Evolutionary conservation across 2,329 filamentous ascomycete genomes (phyloP), one percentile per base, ranked within the genome.

Genomic region (Aspergillus latus): DNA sequence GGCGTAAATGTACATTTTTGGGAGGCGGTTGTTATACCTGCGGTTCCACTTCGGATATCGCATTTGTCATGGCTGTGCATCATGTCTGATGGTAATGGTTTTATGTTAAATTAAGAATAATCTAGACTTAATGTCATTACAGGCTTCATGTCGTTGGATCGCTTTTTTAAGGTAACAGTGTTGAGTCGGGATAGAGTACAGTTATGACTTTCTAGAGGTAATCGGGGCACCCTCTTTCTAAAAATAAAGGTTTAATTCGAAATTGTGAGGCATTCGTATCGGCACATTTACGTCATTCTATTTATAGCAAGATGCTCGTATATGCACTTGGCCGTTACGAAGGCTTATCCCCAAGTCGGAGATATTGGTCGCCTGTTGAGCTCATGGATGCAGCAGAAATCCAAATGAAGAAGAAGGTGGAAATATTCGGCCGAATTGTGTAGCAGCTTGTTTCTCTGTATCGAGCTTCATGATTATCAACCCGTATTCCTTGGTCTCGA

Each of bases 61-160:
- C 48, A 50, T 43, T 42, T 49, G 37, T 11, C 37, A 42, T 50
- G 42, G 48, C 26, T 43, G 43, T 42, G 48, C 32, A 50, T 50
- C 37, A 49, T 42, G 47, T 49, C 9, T 49, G 32, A 39, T 49
- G 32, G 34, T 29, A 26, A 49, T 21, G 47, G 21, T 26, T 39
- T 49, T 40, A 49, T 49, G 47, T 36, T 49, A n/a, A 36, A 49
- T 26, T 21, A 49, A 40, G 16, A 13, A 39, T 49, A 49, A 49
- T 30, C 29, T 36, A 49, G 21, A 29, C 26, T 37, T 13, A 11
- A 37, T 37, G 34, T 37, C 34, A 37, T 37, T 34, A 13, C 34
- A 37, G 34, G 34, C 34, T 37, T 21, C 21, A 21, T 21, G 21
- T 21, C 21, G 21, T 21, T 21, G 21, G 21, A 21, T 21, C 3